These are phyloP conservation scores for Lipomyces starkeyi DNA, from an alignment of 805 yeast species.

Conservation along the genomic window DNA sequence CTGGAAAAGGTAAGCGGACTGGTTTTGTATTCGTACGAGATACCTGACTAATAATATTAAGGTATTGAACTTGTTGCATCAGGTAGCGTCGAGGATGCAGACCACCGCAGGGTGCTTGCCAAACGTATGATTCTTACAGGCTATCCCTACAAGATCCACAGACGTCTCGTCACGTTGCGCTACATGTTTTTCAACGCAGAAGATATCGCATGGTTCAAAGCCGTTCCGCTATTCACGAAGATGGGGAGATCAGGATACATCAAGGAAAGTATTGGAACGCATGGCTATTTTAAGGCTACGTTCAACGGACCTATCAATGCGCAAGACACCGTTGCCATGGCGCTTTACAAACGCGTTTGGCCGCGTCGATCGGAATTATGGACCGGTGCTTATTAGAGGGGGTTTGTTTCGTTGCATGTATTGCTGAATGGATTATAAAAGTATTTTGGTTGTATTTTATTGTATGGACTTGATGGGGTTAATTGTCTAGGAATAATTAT, in stretches of 20 bases:
- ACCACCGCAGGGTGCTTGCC: slow-evolving; percentile 81
- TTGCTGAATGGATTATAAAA: not conserved
- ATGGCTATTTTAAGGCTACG: slow-evolving; percentile 95
- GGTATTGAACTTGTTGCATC: slow-evolving; percentile 72
- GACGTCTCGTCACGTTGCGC: slow-evolving; percentile 85
- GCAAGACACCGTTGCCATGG: slow-evolving; percentile 93
- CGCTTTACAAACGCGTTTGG: slow-evolving; percentile 93
- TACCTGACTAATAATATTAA: not conserved
- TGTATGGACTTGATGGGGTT: not conserved
- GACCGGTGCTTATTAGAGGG: slow-evolving; percentile 17
- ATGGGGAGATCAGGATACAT: slow-evolving; percentile 93
- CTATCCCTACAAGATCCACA: slow-evolving; percentile 93
- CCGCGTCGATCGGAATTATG: slow-evolving; percentile 54
- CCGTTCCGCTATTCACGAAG: slow-evolving; percentile 90
- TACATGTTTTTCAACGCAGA: slow-evolving; percentile 96
- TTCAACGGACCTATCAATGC: slow-evolving; percentile 90
- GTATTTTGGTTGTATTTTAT: not conserved
- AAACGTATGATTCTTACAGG: slow-evolving; percentile 92
- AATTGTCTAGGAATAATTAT: not conserved
- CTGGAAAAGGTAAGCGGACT: slow-evolving; percentile 46
- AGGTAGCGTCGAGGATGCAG: slow-evolving; percentile 87
- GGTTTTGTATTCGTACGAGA: slow-evolving; percentile 30
- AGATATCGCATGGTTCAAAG: slow-evolving; percentile 87
- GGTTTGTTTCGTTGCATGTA: not conserved
- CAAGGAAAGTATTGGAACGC: slow-evolving; percentile 95